phyloP scores from a whole-genome alignment of 305 asterid species.

The Euphrasia arctica region DNA sequence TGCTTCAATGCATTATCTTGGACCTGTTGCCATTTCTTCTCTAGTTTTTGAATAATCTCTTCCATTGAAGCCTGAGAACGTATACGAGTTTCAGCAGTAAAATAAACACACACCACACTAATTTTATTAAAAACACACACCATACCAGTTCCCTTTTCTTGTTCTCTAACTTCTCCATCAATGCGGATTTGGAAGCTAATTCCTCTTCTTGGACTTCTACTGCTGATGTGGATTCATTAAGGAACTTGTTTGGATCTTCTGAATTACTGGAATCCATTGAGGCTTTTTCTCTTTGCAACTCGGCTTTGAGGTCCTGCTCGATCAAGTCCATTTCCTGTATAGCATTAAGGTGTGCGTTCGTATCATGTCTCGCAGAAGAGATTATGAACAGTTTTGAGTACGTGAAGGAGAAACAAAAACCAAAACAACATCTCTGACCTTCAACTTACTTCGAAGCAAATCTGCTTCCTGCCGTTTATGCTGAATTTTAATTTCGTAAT shows the following conservation, averaged over 20 bases:
- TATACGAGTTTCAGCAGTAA: conserved; percentile 22
- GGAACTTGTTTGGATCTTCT: conserved; percentile 37
- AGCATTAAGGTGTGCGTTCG: conserved; percentile 3
- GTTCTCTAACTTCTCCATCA: conserved; percentile 60
- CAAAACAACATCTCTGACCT: conserved; percentile 48
- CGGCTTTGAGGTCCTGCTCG: conserved; percentile 57
- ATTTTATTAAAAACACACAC: conserved; percentile 16
- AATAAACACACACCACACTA: conserved; percentile 23
- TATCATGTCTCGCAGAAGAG: conserved; percentile 1
- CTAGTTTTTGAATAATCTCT: conserved; percentile 54
- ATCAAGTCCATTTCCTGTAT: conserved; percentile 58
- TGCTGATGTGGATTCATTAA: conserved; percentile 33
- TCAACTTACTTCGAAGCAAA: conserved; percentile 56
- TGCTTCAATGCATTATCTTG: conserved; percentile 76
- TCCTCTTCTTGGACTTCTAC: conserved; percentile 39
- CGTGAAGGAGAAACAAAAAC: conserved; percentile 13
- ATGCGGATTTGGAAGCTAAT: conserved; percentile 43
- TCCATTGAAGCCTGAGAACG: conserved; percentile 57
- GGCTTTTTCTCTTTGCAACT: conserved; percentile 48
- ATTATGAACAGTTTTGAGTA: not conserved
- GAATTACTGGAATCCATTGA: conserved; percentile 29
- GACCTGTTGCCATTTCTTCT: conserved; percentile 60
- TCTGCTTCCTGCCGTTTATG: conserved; percentile 74
- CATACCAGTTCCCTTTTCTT: conserved; percentile 76
- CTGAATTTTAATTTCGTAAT: conserved; percentile 64